Conservation (phyloP, 176 grass and related monocot genomes). For the Elaeis guineensis region DNA sequence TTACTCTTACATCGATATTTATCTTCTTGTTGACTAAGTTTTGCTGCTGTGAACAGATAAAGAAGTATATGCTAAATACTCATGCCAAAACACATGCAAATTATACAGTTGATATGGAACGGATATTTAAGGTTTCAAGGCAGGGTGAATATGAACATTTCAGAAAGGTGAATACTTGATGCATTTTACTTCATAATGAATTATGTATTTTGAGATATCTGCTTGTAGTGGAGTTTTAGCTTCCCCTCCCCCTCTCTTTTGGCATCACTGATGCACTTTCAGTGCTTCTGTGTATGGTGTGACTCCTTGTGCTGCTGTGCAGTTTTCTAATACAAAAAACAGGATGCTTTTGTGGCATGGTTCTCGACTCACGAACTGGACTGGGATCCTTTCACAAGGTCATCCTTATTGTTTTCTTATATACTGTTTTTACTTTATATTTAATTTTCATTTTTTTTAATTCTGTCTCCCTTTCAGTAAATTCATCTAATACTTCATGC, state of each 20-base stretch:
- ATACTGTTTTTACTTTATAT: background rate
- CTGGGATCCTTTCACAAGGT: conserved; percentile 95
- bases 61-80: conserved; percentile 70
- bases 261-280: background rate
- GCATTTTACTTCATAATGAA: too few relatives aligned
- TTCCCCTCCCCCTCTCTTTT: too few relatives aligned
- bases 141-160: conserved; percentile 62
- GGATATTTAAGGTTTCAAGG: conserved; percentile 79
- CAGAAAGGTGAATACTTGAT: conserved; percentile 44
- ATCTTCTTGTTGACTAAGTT: background rate
- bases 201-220: too few relatives aligned
- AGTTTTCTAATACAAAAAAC: conserved; percentile 70
- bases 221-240: too few relatives aligned
- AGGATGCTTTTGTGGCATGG: conserved; percentile 99
- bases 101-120: conserved; percentile 71
- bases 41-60: conserved; percentile 46
- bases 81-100: conserved; percentile 77
- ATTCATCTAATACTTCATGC: background rate
- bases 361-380: conserved; percentile 87
- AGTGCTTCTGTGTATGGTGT: conserved; percentile 6
- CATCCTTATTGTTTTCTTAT: conserved; percentile 8
- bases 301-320: conserved; percentile 11
- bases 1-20: too few relatives aligned
- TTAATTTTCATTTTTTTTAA: background rate
- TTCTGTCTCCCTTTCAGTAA: background rate